Evolutionary conservation across 768 basidiomycete species (phyloP).

Genomic region (Coprinopsis marcescibilis): DNA sequence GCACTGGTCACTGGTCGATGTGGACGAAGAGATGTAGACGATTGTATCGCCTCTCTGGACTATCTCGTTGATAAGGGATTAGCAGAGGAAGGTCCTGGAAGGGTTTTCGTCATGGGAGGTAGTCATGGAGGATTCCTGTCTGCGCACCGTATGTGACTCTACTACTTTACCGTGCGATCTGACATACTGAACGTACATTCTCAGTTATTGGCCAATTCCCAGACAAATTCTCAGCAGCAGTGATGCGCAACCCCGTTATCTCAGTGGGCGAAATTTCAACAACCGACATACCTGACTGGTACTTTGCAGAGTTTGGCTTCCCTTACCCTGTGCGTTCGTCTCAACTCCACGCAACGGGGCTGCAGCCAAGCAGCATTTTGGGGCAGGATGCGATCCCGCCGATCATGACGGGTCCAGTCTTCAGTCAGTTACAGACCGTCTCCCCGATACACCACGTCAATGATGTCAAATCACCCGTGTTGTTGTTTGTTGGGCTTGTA

Average conservation of each 20-base stretch:
- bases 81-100: constrained; percentile 41
- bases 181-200: not conserved
- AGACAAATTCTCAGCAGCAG: constrained; percentile 53
- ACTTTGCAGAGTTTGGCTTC: constrained; percentile 42
- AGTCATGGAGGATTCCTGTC: constrained; percentile 68
- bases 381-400: constrained; percentile 14
- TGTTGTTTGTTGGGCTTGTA: constrained; percentile 53
- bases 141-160: constrained; percentile 43
- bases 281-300: constrained; percentile 72
- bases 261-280: constrained; percentile 48
- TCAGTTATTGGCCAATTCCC: constrained; percentile 62
- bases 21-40: constrained; percentile 60
- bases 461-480: constrained; percentile 44
- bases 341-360: constrained; percentile 10
- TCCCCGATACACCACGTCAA: constrained; percentile 56
- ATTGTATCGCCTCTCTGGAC: constrained; percentile 50
- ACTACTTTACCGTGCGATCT: not conserved
- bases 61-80: constrained; percentile 47
- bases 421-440: constrained; percentile 35
- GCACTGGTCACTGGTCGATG: constrained; percentile 52
- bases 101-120: constrained; percentile 55
- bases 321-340: constrained; percentile 33
- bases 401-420: constrained; percentile 41
- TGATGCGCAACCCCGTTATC: constrained; percentile 66
- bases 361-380: constrained; percentile 8